These are phyloP conservation scores for Boletus mariae DNA, from an alignment of 1,284 basidiomycete species.

Conservation along the genomic window DNA sequence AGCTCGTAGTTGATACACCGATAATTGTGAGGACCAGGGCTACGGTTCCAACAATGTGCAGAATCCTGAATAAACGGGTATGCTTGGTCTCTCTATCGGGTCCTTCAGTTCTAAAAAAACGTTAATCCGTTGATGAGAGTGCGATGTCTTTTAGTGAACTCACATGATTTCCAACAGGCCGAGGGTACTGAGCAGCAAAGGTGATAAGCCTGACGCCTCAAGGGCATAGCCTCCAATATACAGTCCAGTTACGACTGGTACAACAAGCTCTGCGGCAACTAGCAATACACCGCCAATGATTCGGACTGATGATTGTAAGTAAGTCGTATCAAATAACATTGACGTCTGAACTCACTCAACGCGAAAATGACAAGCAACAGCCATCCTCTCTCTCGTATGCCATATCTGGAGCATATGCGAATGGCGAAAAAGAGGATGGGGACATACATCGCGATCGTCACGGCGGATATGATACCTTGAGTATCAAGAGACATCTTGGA, in stretches of 20 bases:
- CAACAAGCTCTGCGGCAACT: slow-evolving; percentile 45
- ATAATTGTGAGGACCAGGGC: slow-evolving; percentile 50
- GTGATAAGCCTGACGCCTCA: slow-evolving; percentile 52
- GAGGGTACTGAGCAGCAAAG: slow-evolving; percentile 51
- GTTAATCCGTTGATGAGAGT: slow-evolving; percentile 1
- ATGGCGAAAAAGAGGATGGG: slow-evolving; percentile 47
- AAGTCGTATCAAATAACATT: slow-evolving; percentile 1
- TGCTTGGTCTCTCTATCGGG: slow-evolving; percentile 12
- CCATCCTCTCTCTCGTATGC: slow-evolving; percentile 57
- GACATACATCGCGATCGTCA: slow-evolving; percentile 52
- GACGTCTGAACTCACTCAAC: slow-evolving; percentile 34
- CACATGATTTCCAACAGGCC: slow-evolving; percentile 62
- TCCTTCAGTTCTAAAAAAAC: slow-evolving; percentile 22
- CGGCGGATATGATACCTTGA: slow-evolving; percentile 53
- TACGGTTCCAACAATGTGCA: slow-evolving; percentile 40
- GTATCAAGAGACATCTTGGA: slow-evolving; percentile 36
- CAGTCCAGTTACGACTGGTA: slow-evolving; percentile 39
- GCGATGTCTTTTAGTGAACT: slow-evolving; percentile 24
- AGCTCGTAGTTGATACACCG: slow-evolving; percentile 35
- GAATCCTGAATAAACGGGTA: slow-evolving; percentile 36
- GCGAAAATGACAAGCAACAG: slow-evolving; percentile 55
- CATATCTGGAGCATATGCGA: slow-evolving; percentile 47
- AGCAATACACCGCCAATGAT: slow-evolving; percentile 54
- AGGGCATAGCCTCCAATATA: slow-evolving; percentile 51
- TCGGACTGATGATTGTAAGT: slow-evolving; percentile 41